Evolutionary conservation across 2,329 filamentous ascomycete species (phyloP).

Genomic region (Colletotrichum noveboracense): DNA sequence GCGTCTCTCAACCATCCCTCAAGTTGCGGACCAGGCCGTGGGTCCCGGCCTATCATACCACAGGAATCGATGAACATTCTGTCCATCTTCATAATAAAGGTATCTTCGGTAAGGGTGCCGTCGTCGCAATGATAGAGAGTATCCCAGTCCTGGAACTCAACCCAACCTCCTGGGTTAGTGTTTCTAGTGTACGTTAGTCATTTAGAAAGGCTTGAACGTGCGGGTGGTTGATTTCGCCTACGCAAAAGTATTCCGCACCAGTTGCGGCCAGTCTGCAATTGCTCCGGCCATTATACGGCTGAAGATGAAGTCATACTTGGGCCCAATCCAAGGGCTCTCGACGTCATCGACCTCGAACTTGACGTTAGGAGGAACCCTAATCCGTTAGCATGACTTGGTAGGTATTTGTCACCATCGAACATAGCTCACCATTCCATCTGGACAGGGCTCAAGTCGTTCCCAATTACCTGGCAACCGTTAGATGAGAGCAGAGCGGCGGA

Average conservation of each 20-base stretch:
- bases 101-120: conserved; percentile 13
- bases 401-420: too few relatives aligned
- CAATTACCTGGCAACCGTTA: background rate
- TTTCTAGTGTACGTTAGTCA: conserved; percentile 24
- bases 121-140: conserved; percentile 25
- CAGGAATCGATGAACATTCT: conserved; percentile 25
- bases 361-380: conserved; percentile 65
- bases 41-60: conserved; percentile 25
- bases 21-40: conserved; percentile 30
- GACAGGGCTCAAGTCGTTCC: conserved; percentile 1
- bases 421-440: background rate
- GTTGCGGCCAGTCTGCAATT: conserved; percentile 4
- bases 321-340: conserved; percentile 51
- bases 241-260: background rate
- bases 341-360: conserved; percentile 71
- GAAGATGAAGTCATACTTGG: conserved; percentile 38
- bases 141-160: conserved; percentile 28
- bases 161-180: conserved; percentile 37
- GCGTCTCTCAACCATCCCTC: conserved; percentile 38
- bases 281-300: background rate
- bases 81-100: conserved; percentile 18
- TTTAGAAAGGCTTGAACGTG: too few relatives aligned
- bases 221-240: too few relatives aligned
- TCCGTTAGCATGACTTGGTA: background rate
- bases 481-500: too few relatives aligned